Percentiles rank a stretch among this genome's conserved stretches.
Conservation (phyloP, 495 filamentous ascomycete species). For the Penicillium tannophilum region DNA sequence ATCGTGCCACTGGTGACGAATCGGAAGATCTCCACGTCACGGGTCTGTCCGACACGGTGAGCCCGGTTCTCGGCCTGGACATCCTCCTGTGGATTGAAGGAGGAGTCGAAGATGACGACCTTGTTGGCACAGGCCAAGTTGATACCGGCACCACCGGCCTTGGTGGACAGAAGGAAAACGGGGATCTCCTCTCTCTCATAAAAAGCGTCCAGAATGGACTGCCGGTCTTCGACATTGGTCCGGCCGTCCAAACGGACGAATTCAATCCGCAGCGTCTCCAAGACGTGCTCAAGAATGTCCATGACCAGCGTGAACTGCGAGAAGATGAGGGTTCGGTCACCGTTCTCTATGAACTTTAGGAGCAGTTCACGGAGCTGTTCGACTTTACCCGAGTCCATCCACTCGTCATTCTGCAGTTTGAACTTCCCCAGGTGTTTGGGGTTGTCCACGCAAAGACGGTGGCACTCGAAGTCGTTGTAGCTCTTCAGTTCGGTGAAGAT, state of each 20-base stretch:
- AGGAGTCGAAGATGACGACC: constrained; percentile 94
- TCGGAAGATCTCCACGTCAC: constrained; percentile 83
- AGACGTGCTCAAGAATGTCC: constrained; percentile 81
- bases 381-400: constrained; percentile 94
- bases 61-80: constrained; percentile 95
- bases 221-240: constrained; percentile 81
- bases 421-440: constrained; percentile 68
- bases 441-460: constrained; percentile 73
- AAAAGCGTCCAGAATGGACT: constrained; percentile 82
- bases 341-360: constrained; percentile 70
- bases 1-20: constrained; percentile 83
- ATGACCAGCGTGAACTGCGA: constrained; percentile 90
- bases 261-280: constrained; percentile 69
- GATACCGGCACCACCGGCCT: constrained; percentile 91
- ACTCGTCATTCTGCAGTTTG: constrained; percentile 71
- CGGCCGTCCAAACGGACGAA: constrained; percentile 83
- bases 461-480: constrained; percentile 81
- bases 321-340: constrained; percentile 86
- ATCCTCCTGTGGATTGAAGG: constrained; percentile 96
- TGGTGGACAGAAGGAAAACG: constrained; percentile 90
- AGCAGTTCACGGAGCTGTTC: constrained; percentile 74
- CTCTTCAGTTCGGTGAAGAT: constrained; percentile 72
- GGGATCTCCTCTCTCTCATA: constrained; percentile 73
- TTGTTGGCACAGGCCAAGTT: constrained; percentile 95
- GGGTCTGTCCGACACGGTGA: constrained; percentile 87